Base-by-base conservation (phyloP, 2,329 filamentous ascomycete species). In the Apiospora phragmitis region DNA sequence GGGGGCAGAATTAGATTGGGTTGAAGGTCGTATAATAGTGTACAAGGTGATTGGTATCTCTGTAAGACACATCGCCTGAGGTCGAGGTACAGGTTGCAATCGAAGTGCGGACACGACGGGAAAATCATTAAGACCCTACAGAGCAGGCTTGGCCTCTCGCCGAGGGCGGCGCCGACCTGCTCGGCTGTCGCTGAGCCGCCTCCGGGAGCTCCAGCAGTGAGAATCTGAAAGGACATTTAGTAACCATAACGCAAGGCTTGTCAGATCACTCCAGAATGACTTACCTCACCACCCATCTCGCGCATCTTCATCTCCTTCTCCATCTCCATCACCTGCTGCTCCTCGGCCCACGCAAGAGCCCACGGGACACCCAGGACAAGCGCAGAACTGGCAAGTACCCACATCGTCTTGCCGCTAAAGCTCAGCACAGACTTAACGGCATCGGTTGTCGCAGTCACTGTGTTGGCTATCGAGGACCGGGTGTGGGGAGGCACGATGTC, bases 231-330 rank as follows among this genome's bases (percentile, higher is more conserved):
- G 2, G 65, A 26, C 24, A 67, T 12, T 66, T 21, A 35, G 68
- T 76, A 69, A 77, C 72, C 45, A 11, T 51, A 65, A 24, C 21
- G 11, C 38, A 21, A 16, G 35, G 9, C 21, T 35, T 16, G 45
- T 21, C 38, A 51, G n/a, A 14, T 41, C 18, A 16, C 43, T 51
- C 86, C 9, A 3, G 6, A 11, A n/a, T 1, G 38, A 62, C 55
- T 74, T 69, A 80, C 78, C 71, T 97, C 94, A 80, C 93, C 92
- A 74, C 94, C 94, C 79, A 93, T 90, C 89, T 97, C 94, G 82
- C 96, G 93, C 94, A 97, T 96, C 83, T 93, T 91, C 89, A 95
- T 94, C 86, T 98, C 95, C 83, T 94, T 91, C 90, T 99, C 96
- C 94, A 98, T 97, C 86, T 97, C 95, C 75, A 95, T 88, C 81